phyloP scores from a whole-genome alignment of 352 stramenopile genomes.

The Discostella stelligera region DNA sequence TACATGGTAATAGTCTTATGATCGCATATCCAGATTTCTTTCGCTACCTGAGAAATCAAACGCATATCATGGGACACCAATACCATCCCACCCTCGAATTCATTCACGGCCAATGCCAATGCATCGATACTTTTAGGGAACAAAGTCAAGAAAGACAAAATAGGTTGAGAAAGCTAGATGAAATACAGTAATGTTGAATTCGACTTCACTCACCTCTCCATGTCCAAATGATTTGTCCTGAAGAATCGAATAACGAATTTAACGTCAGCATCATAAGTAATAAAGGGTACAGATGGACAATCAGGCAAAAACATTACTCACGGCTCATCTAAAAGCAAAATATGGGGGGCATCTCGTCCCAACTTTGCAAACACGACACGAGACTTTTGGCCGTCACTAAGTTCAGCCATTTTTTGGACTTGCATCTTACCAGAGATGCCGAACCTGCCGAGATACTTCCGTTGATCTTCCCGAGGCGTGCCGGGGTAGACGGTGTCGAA shows the following conservation, averaged over 20 bases:
- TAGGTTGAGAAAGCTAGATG: not conserved
- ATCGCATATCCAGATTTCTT: conserved; percentile 85
- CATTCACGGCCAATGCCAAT: conserved; percentile 95
- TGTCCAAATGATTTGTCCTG: conserved; percentile 83
- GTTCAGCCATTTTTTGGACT: conserved; percentile 93
- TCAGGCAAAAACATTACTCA: conserved; percentile 71
- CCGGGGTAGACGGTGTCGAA: conserved; percentile 91
- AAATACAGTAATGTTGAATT: conserved; percentile 2
- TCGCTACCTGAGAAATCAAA: conserved; percentile 91
- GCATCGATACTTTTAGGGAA: conserved; percentile 94
- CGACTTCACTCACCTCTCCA: too few relatives aligned
- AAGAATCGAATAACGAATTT: too few relatives aligned
- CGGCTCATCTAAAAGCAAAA: conserved; percentile 59
- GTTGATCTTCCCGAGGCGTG: conserved; percentile 92
- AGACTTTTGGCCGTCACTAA: conserved; percentile 89
- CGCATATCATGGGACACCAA: conserved; percentile 98
- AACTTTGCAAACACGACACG: conserved; percentile 98
- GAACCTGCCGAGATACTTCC: conserved; percentile 95
- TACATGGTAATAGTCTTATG: conserved; percentile 79
- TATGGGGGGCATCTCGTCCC: conserved; percentile 95
- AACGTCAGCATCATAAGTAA: too few relatives aligned
- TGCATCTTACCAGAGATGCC: conserved; percentile 94
- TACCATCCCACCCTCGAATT: conserved; percentile 96
- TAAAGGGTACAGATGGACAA: too few relatives aligned
- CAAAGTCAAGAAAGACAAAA: not conserved